These are phyloP conservation scores for Durio zibethinus DNA, from an alignment of 345 rosid species.

Conservation along the genomic window DNA sequence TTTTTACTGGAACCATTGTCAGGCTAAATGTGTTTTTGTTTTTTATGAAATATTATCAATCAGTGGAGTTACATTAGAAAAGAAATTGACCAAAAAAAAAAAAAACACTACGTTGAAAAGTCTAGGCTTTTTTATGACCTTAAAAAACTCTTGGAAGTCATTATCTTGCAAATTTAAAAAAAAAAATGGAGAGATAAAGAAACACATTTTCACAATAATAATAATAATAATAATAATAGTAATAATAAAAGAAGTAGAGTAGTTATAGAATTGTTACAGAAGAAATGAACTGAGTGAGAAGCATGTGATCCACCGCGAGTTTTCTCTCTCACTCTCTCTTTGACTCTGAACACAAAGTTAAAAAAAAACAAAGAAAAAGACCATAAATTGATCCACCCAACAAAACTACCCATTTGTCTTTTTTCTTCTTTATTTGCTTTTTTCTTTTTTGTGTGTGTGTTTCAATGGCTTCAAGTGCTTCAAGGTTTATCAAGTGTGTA, in stretches of 20 bases:
- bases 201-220: too few relatives aligned
- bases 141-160: too few relatives aligned
- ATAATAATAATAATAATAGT: too few relatives aligned
- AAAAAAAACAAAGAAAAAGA: neutral
- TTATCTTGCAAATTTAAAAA: too few relatives aligned
- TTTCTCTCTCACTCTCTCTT: slow-evolving; percentile 4
- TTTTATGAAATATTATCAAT: too few relatives aligned
- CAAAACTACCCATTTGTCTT: slow-evolving; percentile 7
- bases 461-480: slow-evolving; percentile 66
- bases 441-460: slow-evolving; percentile 16
- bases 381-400: slow-evolving; percentile 34
- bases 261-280: slow-evolving; percentile 10
- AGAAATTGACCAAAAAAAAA: too few relatives aligned
- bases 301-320: slow-evolving; percentile 58
- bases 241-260: neutral
- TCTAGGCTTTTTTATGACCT: too few relatives aligned
- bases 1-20: too few relatives aligned
- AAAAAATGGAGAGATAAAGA: too few relatives aligned
- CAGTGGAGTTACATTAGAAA: too few relatives aligned
- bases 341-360: slow-evolving; percentile 6
- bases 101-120: too few relatives aligned
- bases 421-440: neutral
- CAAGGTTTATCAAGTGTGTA: slow-evolving; percentile 79
- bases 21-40: too few relatives aligned
- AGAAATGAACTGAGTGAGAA: slow-evolving; percentile 37